Base-by-base conservation (phyloP, 2,329 filamentous ascomycete species). In the Cladobotryum mycophilum region DNA sequence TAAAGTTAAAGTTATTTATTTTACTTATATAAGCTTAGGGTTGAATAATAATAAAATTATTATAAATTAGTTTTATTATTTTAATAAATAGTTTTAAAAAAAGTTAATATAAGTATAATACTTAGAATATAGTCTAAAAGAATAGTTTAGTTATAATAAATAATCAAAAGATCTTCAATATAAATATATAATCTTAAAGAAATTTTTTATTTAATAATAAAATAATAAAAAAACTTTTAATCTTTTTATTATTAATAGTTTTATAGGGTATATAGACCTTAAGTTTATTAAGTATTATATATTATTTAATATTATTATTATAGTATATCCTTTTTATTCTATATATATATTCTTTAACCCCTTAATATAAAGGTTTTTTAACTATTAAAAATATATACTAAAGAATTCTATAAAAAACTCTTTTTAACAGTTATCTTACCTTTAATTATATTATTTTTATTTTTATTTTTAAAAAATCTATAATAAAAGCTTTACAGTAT, bases 281-380 rank as follows among this genome's bases (percentile, higher is more conserved):
- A 17, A 40, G n/a, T 49, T 49, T 18, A 34, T 34, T 5, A 18
- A 49, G 20, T 49, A 49, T 40, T 49, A 34, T 30, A 49, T 49
- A 9, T 34, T 34, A 17, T 49, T 45, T 30, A 30, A 49, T 41
- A 53, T 53, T 7, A 18, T 47, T 18, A 13, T 49, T 34, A 33
- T 41, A 14, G 34, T 48, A 8, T 41, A 47, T 15, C 5, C 30
- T 9, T 30, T 18, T 9, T 25, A 53, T 18, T 47, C 33, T 15
- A 53, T n/a, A n/a, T n/a, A 34, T 35, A 53, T 47, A 41, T 49
- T 35, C 41, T 49, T 41, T 30, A 53, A 41, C 51, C 47, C n/a
- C 42, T 48, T 30, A 18, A 49, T 50, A 15, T 50, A 13, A 33
- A 25, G 17, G 38, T 50, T 18, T 50, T 50, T 18, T 45, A 20